phyloP scores from a whole-genome alignment of 225 moss, liverwort and hornwort genomes.

The Ulota crispa region DNA sequence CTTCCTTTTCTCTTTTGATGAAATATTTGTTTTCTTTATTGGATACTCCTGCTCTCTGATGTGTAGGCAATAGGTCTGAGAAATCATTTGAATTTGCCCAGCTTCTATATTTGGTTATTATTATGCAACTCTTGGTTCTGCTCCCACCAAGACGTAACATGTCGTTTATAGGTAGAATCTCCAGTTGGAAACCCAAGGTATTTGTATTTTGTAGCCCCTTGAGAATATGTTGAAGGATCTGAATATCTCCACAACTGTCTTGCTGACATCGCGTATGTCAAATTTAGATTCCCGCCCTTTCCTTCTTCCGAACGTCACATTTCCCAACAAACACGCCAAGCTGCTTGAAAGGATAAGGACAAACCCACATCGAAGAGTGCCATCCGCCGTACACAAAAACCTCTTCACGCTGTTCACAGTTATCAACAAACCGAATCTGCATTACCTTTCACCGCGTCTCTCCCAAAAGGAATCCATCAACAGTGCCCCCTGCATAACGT shows the following conservation, averaged over 20 bases:
- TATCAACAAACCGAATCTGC: neutral
- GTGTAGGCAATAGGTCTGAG: no score
- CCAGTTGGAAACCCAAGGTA: neutral
- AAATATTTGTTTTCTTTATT: no score
- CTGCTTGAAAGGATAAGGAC: neutral
- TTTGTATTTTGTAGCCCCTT: neutral
- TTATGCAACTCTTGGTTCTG: no score
- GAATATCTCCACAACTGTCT: neutral
- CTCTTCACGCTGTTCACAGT: neutral
- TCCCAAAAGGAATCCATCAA: constrained; percentile 15
- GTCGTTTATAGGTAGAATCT: no score
- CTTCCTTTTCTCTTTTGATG: no score
- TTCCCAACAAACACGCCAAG: neutral
- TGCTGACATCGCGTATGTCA: neutral
- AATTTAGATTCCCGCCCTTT: neutral
- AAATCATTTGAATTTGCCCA: no score
- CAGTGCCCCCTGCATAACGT: no score
- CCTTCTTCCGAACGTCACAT: neutral
- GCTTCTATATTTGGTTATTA: rapidly evolving
- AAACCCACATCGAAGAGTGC: neutral
- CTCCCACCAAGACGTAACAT: no score
- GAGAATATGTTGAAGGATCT: no score
- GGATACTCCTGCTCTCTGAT: no score
- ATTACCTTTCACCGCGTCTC: neutral
- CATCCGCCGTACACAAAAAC: neutral